Conservation (phyloP, 2,329 filamentous ascomycete genomes). For the Myriosclerotinia duriaeana region DNA sequence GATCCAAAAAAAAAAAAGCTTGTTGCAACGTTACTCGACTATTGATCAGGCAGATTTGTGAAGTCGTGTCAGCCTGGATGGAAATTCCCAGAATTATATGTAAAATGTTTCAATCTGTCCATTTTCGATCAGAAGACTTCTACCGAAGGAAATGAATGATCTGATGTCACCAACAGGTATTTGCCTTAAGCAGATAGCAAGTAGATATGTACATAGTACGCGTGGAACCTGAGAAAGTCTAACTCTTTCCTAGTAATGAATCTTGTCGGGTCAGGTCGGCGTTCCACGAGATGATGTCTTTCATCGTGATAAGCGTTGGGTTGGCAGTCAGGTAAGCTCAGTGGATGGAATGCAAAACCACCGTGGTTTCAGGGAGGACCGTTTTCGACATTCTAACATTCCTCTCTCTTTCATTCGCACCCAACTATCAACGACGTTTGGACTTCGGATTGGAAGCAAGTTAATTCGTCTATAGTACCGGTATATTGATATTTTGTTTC, state of each 20-base stretch:
- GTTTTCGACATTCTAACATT: background rate
- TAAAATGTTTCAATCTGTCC: slow-evolving; percentile 3
- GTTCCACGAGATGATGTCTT: slow-evolving; percentile 13
- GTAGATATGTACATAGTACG: background rate
- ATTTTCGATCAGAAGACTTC: slow-evolving; percentile 13
- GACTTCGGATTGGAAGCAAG: background rate
- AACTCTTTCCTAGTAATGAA: background rate
- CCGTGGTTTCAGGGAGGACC: background rate
- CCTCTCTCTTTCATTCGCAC: background rate
- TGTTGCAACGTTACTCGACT: slow-evolving; percentile 14
- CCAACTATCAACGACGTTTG: background rate
- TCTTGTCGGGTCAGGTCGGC: background rate
- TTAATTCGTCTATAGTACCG: no score
- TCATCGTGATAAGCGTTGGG: background rate
- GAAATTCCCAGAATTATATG: background rate
- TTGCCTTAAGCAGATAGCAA: slow-evolving; percentile 8
- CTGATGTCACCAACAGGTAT: background rate
- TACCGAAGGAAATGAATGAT: slow-evolving; percentile 14
- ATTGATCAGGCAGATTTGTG: background rate
- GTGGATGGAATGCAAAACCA: background rate
- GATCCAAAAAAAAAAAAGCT: background rate
- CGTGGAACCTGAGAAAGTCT: background rate
- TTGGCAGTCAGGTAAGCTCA: background rate
- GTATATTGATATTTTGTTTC: background rate
- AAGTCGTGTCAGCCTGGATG: background rate